Conservation (phyloP, 2,329 filamentous ascomycete genomes). For the Colletotrichum tabaci region DNA sequence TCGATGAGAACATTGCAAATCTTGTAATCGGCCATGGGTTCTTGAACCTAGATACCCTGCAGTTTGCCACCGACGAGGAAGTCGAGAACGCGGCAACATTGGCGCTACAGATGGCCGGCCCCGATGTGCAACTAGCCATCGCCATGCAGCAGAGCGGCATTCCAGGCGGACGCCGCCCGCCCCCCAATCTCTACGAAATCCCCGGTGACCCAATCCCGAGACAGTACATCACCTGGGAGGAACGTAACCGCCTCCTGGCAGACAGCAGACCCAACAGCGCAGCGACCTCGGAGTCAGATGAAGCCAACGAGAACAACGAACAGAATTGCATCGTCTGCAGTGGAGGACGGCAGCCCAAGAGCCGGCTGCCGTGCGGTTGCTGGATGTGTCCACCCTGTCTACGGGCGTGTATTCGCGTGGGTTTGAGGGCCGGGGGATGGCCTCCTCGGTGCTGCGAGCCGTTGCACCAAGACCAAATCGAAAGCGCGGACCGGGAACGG, state of each 20-base stretch:
- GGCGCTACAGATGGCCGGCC: constrained; percentile 23
- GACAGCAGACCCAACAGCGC: constrained; percentile 12
- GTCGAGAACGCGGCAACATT: constrained; percentile 27
- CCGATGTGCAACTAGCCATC: constrained; percentile 31
- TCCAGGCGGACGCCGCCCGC: no score
- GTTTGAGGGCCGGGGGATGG: constrained; percentile 37
- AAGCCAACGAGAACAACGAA: background rate
- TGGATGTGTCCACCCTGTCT: constrained; percentile 40
- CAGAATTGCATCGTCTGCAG: constrained; percentile 32
- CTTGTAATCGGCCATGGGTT: constrained; percentile 33
- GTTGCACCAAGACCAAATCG: constrained; percentile 28
- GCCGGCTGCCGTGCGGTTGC: constrained; percentile 39
- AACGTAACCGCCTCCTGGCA: constrained; percentile 31
- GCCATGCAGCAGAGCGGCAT: constrained; percentile 19
- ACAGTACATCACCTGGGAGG: constrained; percentile 29
- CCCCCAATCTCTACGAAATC: background rate
- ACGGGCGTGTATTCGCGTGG: constrained; percentile 35
- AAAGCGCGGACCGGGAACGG: constrained; percentile 15
- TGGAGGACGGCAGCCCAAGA: constrained; percentile 6
- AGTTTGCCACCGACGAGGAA: constrained; percentile 10
- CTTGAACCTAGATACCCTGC: constrained; percentile 23
- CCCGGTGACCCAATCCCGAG: background rate
- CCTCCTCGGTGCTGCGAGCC: constrained; percentile 43
- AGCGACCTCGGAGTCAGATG: background rate
- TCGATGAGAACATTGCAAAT: constrained; percentile 33